Percentiles rank a stretch among this genome's conserved stretches.
These are phyloP conservation scores for Moesziomyces antarcticus DNA, from an alignment of 1,284 basidiomycete species.

Conservation along the genomic window DNA sequence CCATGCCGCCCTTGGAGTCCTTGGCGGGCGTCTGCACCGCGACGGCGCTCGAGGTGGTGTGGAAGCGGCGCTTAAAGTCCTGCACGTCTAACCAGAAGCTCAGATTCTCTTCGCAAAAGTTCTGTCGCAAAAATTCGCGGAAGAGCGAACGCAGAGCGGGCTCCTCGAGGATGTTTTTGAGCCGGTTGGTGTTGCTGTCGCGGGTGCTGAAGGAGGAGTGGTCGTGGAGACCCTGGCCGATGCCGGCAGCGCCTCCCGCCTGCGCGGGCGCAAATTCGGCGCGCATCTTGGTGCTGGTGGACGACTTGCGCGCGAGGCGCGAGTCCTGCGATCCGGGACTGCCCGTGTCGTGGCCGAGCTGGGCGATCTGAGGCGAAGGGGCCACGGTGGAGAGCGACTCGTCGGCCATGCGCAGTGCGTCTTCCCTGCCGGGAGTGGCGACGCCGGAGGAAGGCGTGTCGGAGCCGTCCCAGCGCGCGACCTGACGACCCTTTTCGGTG, in stretches of 20 bases:
- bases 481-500: slow-evolving; percentile 86
- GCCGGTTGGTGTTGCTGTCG: slow-evolving; percentile 87
- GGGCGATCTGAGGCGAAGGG: slow-evolving; percentile 1
- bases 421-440: slow-evolving; percentile 23
- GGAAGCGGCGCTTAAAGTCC: slow-evolving; percentile 95
- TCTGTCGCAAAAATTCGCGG: slow-evolving; percentile 90
- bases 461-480: slow-evolving; percentile 76
- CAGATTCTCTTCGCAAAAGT: slow-evolving; percentile 98
- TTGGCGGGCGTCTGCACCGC: slow-evolving; percentile 70
- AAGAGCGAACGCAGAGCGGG: slow-evolving; percentile 88
- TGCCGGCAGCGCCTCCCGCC: slow-evolving; percentile 4
- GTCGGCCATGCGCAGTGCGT: slow-evolving; percentile 10
- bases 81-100: slow-evolving; percentile 97
- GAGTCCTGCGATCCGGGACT: slow-evolving; percentile 69
- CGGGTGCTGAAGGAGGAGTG: slow-evolving; percentile 66
- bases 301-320: slow-evolving; percentile 80
- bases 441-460: slow-evolving; percentile 21
- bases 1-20: slow-evolving; percentile 31
- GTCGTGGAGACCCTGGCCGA: slow-evolving; percentile 46
- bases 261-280: slow-evolving; percentile 14
- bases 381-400: slow-evolving; percentile 9
- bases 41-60: slow-evolving; percentile 89
- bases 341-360: slow-evolving; percentile 14
- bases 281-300: slow-evolving; percentile 80
- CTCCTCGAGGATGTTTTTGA: slow-evolving; percentile 92